phyloP scores from a whole-genome alignment of 345 rosid genomes.

The Acer campestre region DNA sequence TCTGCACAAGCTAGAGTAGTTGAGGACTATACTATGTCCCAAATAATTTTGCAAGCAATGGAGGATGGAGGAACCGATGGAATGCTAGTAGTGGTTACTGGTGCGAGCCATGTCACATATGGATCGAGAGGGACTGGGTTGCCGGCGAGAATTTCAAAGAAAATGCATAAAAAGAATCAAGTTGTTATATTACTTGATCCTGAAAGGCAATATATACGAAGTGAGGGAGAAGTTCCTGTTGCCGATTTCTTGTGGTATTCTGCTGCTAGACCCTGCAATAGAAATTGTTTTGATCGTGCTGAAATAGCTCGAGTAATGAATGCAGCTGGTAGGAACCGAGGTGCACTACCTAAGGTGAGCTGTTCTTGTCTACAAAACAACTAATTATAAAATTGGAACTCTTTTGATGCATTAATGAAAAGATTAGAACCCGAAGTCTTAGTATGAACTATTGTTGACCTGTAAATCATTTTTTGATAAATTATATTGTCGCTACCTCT shows the following conservation, averaged over 20 bases:
- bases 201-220: conserved; percentile 77
- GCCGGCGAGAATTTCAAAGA: conserved; percentile 83
- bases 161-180: conserved; percentile 83
- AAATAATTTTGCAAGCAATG: conserved; percentile 59
- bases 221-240: conserved; percentile 87
- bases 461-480: neutral
- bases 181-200: conserved; percentile 85
- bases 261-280: conserved; percentile 89
- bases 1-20: conserved; percentile 87
- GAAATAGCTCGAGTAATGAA: conserved; percentile 96
- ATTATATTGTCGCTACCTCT: neutral
- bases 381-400: neutral
- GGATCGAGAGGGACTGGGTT: conserved; percentile 87
- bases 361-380: neutral
- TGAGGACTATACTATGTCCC: conserved; percentile 87
- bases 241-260: conserved; percentile 96
- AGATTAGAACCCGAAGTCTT: neutral
- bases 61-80: conserved; percentile 64
- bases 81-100: conserved; percentile 76
- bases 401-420: neutral
- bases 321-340: conserved; percentile 89
- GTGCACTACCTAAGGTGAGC: conserved; percentile 83
- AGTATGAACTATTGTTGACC: neutral
- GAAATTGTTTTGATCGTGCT: conserved; percentile 93
- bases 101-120: conserved; percentile 76